Evolutionary conservation across 768 basidiomycete species (phyloP).

Genomic region (Lactifluus subvellereus): DNA sequence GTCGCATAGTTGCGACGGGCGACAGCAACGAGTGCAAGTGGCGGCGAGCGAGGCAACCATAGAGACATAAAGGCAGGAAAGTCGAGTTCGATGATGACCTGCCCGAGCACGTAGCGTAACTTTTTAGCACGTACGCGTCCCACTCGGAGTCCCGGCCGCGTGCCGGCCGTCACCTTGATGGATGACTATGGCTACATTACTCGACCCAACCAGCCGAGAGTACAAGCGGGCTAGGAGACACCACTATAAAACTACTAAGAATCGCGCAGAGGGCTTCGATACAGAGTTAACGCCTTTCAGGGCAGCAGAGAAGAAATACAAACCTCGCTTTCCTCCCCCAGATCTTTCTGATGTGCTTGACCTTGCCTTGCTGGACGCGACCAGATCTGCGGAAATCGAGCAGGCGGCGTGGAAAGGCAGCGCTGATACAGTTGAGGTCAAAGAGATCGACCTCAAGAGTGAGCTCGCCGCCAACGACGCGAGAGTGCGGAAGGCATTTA

Average conservation of each 20-base stretch:
- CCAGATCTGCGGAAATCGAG: slow-evolving; percentile 38
- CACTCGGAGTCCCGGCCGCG: background rate
- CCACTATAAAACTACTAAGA: slow-evolving; percentile 54
- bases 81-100: background rate
- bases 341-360: slow-evolving; percentile 68
- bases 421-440: slow-evolving; percentile 34
- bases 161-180: background rate
- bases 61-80: slow-evolving; percentile 51
- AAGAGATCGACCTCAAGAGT: slow-evolving; percentile 30
- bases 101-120: too few species aligned
- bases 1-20: slow-evolving; percentile 25
- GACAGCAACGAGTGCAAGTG: slow-evolving; percentile 38
- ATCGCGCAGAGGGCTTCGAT: slow-evolving; percentile 42
- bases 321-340: slow-evolving; percentile 71
- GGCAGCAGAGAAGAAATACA: slow-evolving; percentile 73
- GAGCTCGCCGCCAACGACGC: background rate
- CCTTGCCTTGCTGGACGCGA: slow-evolving; percentile 44
- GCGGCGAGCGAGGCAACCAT: slow-evolving; percentile 62
- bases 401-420: slow-evolving; percentile 46
- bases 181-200: slow-evolving; percentile 19
- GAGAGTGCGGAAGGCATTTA: slow-evolving; percentile 35
- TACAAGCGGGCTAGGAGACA: slow-evolving; percentile 57
- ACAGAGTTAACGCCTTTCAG: slow-evolving; percentile 69
- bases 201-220: slow-evolving; percentile 43
- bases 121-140: background rate